These are phyloP conservation scores for Actinomucor elegans DNA, from an alignment of 371 early-diverging fungal species.

Conservation along the genomic window DNA sequence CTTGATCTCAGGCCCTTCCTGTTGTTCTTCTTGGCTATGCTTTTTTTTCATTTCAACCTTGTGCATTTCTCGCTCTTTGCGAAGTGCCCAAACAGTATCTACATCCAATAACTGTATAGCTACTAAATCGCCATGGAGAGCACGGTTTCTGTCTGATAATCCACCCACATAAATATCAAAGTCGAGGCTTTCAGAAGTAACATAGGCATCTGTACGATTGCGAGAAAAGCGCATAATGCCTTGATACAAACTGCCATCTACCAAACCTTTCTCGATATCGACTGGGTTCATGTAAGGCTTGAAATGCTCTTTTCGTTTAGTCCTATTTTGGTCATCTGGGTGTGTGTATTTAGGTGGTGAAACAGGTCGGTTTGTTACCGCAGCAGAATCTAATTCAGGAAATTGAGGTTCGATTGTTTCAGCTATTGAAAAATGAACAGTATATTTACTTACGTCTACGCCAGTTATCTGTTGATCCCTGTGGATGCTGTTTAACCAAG, in stretches of 20 bases:
- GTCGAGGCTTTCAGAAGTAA: constrained; percentile 59
- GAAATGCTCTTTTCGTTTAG: neutral
- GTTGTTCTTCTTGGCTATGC: neutral
- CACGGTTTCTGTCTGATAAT: constrained; percentile 70
- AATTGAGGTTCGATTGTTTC: too few relatives aligned
- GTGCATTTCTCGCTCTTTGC: constrained; percentile 25
- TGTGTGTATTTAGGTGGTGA: too few relatives aligned
- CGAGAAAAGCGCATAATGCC: constrained; percentile 78
- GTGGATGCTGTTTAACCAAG: too few relatives aligned
- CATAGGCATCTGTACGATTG: constrained; percentile 77
- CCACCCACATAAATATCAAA: constrained; percentile 74
- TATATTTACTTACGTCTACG: too few relatives aligned
- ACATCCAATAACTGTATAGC: constrained; percentile 67
- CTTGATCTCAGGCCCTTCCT: neutral
- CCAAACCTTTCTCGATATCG: constrained; percentile 2
- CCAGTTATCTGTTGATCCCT: too few relatives aligned
- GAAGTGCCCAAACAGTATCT: constrained; percentile 44
- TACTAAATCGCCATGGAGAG: constrained; percentile 80
- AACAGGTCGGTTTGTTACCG: too few relatives aligned
- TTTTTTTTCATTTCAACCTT: neutral
- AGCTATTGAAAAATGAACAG: too few relatives aligned
- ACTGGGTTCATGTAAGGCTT: neutral
- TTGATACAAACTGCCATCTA: constrained; percentile 14
- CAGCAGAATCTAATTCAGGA: too few relatives aligned
- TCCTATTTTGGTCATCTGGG: neutral